These are phyloP conservation scores for Rhodamnia rubescens DNA, from an alignment of 345 rosid genomes.

Conservation along the genomic window DNA sequence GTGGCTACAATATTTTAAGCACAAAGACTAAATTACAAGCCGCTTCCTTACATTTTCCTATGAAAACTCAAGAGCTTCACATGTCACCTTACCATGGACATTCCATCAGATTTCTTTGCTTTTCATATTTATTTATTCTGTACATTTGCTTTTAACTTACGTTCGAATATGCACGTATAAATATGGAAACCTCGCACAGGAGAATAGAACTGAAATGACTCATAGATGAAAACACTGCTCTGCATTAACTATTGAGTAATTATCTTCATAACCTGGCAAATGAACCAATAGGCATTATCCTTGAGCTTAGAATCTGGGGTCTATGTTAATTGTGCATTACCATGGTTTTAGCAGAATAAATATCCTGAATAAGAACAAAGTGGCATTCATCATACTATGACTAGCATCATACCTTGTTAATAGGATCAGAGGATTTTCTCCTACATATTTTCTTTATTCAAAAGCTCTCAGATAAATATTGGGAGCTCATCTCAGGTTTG, in stretches of 20 bases:
- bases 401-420: neutral
- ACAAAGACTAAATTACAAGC: neutral
- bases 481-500: neutral
- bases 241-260: neutral
- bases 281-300: neutral
- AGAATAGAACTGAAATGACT: neutral
- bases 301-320: neutral
- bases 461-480: neutral
- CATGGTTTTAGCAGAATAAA: neutral
- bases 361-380: neutral
- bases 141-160: neutral
- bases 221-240: neutral
- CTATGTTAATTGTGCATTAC: neutral
- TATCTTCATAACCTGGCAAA: neutral
- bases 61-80: neutral
- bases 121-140: neutral
- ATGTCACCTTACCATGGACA: neutral
- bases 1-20: neutral
- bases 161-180: neutral
- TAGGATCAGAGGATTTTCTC: neutral
- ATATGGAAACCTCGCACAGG: neutral
- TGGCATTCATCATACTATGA: neutral
- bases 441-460: neutral
- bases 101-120: neutral
- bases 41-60: neutral